Percentiles rank a stretch among this genome's conserved stretches.
phyloP scores from a whole-genome alignment of 2,329 filamentous ascomycete genomes.

The Sporothrix globosa region DNA sequence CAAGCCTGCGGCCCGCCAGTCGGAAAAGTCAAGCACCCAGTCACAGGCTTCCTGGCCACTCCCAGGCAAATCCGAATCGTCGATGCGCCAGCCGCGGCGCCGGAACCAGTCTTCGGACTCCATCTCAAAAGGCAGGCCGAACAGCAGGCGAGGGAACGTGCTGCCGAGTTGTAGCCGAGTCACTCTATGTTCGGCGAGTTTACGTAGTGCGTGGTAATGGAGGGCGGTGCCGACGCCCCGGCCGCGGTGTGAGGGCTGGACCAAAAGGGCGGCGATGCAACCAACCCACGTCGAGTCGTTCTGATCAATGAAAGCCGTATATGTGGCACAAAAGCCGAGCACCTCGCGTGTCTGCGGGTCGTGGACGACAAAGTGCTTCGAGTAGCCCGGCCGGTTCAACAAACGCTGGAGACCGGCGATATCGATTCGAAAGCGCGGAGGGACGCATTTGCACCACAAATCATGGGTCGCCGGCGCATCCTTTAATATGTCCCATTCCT shows the following conservation, averaged over 20 bases:
- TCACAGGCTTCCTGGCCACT: constrained; percentile 57
- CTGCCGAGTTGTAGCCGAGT: constrained; percentile 60
- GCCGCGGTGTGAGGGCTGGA: constrained; percentile 52
- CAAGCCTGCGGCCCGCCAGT: constrained; percentile 51
- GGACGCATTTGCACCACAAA: constrained; percentile 54
- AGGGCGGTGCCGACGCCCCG: constrained; percentile 58
- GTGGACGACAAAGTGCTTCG: constrained; percentile 60
- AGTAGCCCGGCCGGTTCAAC: constrained; percentile 58
- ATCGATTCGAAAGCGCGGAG: constrained; percentile 52
- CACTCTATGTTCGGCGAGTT: constrained; percentile 55
- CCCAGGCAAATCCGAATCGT: constrained; percentile 47
- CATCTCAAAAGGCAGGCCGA: constrained; percentile 54
- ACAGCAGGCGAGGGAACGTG: constrained; percentile 61
- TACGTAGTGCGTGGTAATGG: constrained; percentile 55
- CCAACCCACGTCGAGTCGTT: constrained; percentile 58
- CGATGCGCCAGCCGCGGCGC: constrained; percentile 57
- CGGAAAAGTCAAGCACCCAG: constrained; percentile 57
- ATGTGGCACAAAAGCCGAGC: constrained; percentile 64
- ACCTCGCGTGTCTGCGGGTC: constrained; percentile 50
- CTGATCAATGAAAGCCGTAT: constrained; percentile 60
- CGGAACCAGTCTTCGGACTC: constrained; percentile 56
- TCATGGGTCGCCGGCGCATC: constrained; percentile 49
- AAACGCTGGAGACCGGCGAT: constrained; percentile 50
- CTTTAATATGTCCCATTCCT: constrained; percentile 47
- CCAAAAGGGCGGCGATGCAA: constrained; percentile 59